Evolutionary conservation across 129 eudicot genomes (phyloP).

Genomic region (Artemisia tridentata): DNA sequence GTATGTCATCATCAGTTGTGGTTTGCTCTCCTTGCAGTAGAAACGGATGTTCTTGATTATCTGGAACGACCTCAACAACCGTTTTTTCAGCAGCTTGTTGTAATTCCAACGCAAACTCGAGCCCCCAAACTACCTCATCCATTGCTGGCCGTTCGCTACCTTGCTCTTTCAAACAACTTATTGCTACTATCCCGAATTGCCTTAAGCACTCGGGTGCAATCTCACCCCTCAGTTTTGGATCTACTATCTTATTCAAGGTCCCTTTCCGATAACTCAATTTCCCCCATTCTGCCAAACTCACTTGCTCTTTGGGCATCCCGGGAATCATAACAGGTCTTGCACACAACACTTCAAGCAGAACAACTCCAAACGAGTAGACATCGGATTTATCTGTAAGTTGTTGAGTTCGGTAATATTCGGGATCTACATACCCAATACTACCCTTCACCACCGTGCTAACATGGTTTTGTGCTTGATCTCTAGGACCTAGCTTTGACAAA

Average conservation of each 20-base stretch:
- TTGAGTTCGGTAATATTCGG: slow-evolving; percentile 33
- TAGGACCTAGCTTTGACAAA: slow-evolving; percentile 46
- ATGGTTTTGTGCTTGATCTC: slow-evolving; percentile 31
- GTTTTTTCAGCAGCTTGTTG: slow-evolving; percentile 30
- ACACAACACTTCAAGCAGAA: slow-evolving; percentile 40
- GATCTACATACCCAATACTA: slow-evolving; percentile 50
- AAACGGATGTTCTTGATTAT: slow-evolving; percentile 19
- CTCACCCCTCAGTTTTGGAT: slow-evolving; percentile 24
- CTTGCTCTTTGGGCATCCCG: slow-evolving; percentile 25
- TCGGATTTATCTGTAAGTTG: slow-evolving; percentile 47
- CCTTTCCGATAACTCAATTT: slow-evolving; percentile 23
- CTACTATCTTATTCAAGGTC: slow-evolving; percentile 19
- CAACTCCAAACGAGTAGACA: slow-evolving; percentile 66
- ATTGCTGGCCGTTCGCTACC: slow-evolving; percentile 28
- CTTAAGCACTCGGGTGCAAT: slow-evolving; percentile 29
- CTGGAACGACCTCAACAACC: neutral
- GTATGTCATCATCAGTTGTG: slow-evolving; percentile 22
- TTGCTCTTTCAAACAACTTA: slow-evolving; percentile 22
- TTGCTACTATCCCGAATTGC: slow-evolving; percentile 38
- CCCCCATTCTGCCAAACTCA: slow-evolving; percentile 34
- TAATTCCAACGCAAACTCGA: slow-evolving; percentile 30
- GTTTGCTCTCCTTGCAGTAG: slow-evolving; percentile 14
- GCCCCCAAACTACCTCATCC: slow-evolving; percentile 34
- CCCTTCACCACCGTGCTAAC: slow-evolving; percentile 55
- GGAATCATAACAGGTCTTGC: slow-evolving; percentile 35